These are phyloP conservation scores for Phytophthora meadii DNA, from an alignment of 352 stramenopile genomes.

Conservation along the genomic window DNA sequence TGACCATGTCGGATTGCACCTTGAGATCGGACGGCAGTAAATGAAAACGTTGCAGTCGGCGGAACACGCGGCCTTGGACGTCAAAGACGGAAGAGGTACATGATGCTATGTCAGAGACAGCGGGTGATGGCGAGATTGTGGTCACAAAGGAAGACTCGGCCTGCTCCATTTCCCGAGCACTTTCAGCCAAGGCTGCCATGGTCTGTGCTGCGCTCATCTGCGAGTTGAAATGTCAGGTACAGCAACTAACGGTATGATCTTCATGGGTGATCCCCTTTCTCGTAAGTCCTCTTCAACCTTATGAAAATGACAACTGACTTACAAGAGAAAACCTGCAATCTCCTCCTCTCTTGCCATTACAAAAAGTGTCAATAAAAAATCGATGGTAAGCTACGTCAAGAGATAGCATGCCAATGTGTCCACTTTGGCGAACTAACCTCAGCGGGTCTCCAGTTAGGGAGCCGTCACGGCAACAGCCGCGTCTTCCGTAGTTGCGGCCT, in stretches of 20 bases:
- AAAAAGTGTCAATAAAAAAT: constrained; percentile 43
- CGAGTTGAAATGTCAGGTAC: neutral
- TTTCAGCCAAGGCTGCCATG: constrained; percentile 43
- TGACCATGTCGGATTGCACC: constrained; percentile 42
- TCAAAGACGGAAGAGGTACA: neutral
- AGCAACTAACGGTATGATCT: constrained; percentile 10
- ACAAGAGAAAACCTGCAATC: constrained; percentile 18
- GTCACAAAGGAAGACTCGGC: constrained; percentile 30
- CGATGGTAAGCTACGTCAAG: constrained; percentile 37
- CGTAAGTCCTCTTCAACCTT: constrained; percentile 13
- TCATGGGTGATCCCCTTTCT: constrained; percentile 15
- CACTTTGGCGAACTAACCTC: neutral
- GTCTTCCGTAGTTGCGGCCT: constrained; percentile 29
- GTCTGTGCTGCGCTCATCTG: constrained; percentile 36
- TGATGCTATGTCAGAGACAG: neutral
- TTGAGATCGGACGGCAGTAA: constrained; percentile 38
- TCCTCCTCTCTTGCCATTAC: constrained; percentile 31
- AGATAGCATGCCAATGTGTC: constrained; percentile 34
- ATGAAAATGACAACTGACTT: neutral
- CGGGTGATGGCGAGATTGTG: constrained; percentile 14
- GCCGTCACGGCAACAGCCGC: constrained; percentile 26
- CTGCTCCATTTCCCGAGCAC: constrained; percentile 35
- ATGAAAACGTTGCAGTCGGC: constrained; percentile 43
- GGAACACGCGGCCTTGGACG: constrained; percentile 48
- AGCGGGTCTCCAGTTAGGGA: constrained; percentile 18